Base-by-base conservation (phyloP, 768 basidiomycete genomes). In the Termitomyces bulborhizus region DNA sequence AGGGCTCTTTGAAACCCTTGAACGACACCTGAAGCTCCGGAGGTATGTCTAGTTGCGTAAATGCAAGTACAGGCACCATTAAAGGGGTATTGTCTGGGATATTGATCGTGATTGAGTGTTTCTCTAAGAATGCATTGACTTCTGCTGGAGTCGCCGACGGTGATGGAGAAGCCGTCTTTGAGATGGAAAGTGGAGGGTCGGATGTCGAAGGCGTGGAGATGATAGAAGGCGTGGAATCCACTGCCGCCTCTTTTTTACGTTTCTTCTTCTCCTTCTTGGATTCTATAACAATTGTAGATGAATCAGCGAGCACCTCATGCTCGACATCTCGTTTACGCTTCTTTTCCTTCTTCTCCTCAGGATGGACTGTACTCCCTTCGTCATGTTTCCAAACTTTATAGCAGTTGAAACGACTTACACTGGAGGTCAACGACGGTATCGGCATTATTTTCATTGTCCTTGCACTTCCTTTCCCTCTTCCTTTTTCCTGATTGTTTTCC, bases 1-100 rank as follows among this genome's bases (percentile, higher is more conserved):
- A 96, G 4, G 97, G 96, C 60, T 88, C 83, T 59, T 84, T 82
- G 74, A 94, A 99, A 7, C 73, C 75, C 46, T 74, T 68, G 56
- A 98, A 85, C 0, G 84, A 86, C 0, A 71, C 64, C 41, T 76
- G 78, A 34, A 98, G 79, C 13, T 76, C 73, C 1, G 73, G 68
- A 6, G 88, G 83, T 47, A 98, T 78, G 29, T 69, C 68, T 15
- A 98, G 79, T 52, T 88, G 81, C 55, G 79, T 73, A 66, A 99
- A 96, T 1, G 83, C 78, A 45, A 88, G 76, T 49, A 93, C 72
- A 27, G 97, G 95, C 13, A 72, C 71, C 56, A 84, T 75, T 18
- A 74, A 62, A 4, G 75, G 65, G 36, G 75, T 68, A 42, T 75
- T 71, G 2, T 73, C 60, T 1, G 81, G 78, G 1, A 78, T 77